Evolutionary conservation across 1,284 basidiomycete species (phyloP), one percentile per base, ranked within the genome.

Genomic region (Fomitopsis pinicola): DNA sequence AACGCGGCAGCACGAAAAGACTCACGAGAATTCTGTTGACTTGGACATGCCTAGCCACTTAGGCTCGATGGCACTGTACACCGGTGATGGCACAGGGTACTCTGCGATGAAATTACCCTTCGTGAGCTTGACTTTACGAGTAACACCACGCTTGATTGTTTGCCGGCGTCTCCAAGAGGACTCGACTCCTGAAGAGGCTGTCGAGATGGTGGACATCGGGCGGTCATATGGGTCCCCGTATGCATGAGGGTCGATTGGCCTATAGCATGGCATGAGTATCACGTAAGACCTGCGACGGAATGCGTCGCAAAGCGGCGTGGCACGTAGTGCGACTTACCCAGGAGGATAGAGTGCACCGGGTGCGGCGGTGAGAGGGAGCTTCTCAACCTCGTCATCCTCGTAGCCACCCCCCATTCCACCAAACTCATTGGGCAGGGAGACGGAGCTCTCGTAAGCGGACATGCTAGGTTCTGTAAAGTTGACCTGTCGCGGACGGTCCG

Each of bases 111-210:
- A 97, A 71, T 97, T 93, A 62, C 94, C 94, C 58, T 92, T 82
- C 1, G 94, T 96, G 66, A 98, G 88, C 75, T 94, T 93, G 77
- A 98, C 91, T 72, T 92, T 94, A 66, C 92, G 92, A n/a, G 92
- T 94, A 15, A 93, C 90, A 67, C 92, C 93, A 60, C 93, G 90
- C 72, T 92, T 92, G 76, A 94, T 92, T n/a, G 92, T 94, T 74
- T 96, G 93, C 57, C 94, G 87, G 59, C 91, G 86, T 69, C 91
- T 82, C 91, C 91, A 92, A n/a, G 87, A 87, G 55, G 80, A 84
- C 62, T 92, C 88, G 42, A 81, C 83, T 56, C 87, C 88, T 61
- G 77, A 82, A n/a, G 85, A 86, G 7, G 82, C 80, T 30, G 82
- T 81, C 0, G 89, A 90, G 50, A 82, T 80, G n/a, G 81, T 75